Evolutionary conservation across 2,329 filamentous ascomycete genomes (phyloP).

Genomic region (Sclerotinia minor): DNA sequence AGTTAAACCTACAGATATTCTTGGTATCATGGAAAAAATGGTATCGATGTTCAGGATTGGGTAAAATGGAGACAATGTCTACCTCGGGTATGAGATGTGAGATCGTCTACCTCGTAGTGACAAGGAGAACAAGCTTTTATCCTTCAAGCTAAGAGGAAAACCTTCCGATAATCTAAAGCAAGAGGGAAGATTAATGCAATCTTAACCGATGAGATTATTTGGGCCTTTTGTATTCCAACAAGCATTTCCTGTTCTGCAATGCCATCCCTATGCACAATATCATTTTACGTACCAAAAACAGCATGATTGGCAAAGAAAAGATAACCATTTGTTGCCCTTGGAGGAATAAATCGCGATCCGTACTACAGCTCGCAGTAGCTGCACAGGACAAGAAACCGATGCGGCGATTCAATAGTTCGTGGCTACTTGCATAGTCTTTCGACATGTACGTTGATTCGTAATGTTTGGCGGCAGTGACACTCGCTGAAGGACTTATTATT

Average conservation of each 20-base stretch:
- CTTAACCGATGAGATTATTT: not conserved
- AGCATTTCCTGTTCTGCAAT: not conserved
- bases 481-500: not conserved
- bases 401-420: not conserved
- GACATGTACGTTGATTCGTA: not conserved
- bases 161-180: not conserved
- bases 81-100: not conserved
- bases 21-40: not conserved
- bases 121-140: not conserved
- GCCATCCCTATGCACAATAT: not conserved
- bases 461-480: not conserved
- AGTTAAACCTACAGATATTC: no score
- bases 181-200: not conserved
- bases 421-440: not conserved
- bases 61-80: not conserved
- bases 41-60: not conserved
- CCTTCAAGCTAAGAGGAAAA: not conserved
- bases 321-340: not conserved
- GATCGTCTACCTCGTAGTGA: not conserved
- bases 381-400: not conserved
- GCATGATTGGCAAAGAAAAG: not conserved
- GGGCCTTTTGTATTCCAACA: not conserved
- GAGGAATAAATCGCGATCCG: not conserved
- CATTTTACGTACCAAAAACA: not conserved
- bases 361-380: not conserved